Conservation (phyloP, 164 flowering plant species). For the Liquidambar formosana region DNA sequence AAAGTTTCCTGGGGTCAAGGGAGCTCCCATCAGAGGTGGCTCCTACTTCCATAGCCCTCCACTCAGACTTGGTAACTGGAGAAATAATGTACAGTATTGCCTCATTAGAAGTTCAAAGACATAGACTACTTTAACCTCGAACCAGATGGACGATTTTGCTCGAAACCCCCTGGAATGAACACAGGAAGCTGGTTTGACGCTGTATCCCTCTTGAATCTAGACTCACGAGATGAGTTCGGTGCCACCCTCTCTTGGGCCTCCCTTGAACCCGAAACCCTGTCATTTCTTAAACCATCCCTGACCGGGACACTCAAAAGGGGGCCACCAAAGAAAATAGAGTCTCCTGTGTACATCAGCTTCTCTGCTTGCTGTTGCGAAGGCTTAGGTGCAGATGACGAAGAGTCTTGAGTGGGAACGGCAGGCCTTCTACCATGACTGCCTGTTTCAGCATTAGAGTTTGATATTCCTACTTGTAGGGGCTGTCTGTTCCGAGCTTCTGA, state of each 20-base stretch:
- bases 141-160: slow-evolving; percentile 28
- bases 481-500: slow-evolving; percentile 47
- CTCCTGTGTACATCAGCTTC: slow-evolving; percentile 71
- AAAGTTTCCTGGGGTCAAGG: not conserved
- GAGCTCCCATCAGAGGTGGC: slow-evolving; percentile 8
- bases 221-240: slow-evolving; percentile 33
- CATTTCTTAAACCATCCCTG: slow-evolving; percentile 44
- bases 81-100: not conserved
- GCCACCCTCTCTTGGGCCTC: slow-evolving; percentile 45
- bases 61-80: not conserved
- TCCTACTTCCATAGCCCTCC: not conserved
- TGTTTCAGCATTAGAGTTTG: slow-evolving; percentile 29
- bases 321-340: slow-evolving; percentile 92
- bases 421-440: slow-evolving; percentile 36
- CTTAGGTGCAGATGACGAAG: slow-evolving; percentile 34
- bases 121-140: slow-evolving; percentile 26
- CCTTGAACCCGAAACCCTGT: slow-evolving; percentile 36
- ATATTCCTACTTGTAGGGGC: slow-evolving; percentile 31
- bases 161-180: slow-evolving; percentile 60
- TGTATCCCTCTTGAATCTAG: slow-evolving; percentile 57
- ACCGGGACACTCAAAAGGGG: slow-evolving; percentile 63
- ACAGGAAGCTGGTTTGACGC: slow-evolving; percentile 79
- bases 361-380: slow-evolving; percentile 50
- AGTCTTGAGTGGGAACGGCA: slow-evolving; percentile 29
- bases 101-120: not conserved